phyloP scores from a whole-genome alignment of 257 asterid species.

The Vinca minor region DNA sequence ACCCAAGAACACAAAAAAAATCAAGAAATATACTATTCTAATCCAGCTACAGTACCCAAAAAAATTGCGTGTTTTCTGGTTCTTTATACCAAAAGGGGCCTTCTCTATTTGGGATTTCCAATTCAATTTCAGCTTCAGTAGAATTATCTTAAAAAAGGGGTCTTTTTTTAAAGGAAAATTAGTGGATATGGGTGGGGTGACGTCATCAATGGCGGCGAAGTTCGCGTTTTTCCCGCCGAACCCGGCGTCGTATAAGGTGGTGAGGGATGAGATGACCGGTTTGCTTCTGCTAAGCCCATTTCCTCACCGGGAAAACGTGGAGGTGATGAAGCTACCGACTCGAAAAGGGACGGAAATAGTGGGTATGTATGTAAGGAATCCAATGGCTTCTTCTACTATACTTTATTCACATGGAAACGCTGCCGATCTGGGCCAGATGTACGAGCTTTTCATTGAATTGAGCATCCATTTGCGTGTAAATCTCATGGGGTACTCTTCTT shows the following conservation, averaged over 20 bases:
- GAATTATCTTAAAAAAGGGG: not conserved
- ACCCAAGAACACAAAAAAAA: not conserved
- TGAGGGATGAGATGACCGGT: slow-evolving; percentile 68
- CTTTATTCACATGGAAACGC: slow-evolving; percentile 97
- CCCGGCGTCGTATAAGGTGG: slow-evolving; percentile 85
- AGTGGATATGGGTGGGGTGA: slow-evolving; percentile 72
- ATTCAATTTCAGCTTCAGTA: not conserved
- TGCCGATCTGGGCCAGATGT: slow-evolving; percentile 98
- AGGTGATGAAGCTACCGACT: slow-evolving; percentile 67
- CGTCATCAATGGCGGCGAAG: slow-evolving; percentile 99
- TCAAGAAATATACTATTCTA: not conserved
- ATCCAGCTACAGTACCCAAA: not conserved
- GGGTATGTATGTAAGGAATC: slow-evolving; percentile 73
- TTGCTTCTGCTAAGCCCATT: slow-evolving; percentile 67
- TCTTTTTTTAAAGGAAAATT: not conserved
- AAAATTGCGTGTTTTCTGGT: not conserved
- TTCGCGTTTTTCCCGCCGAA: slow-evolving; percentile 91
- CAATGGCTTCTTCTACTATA: slow-evolving; percentile 78
- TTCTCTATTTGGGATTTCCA: not conserved
- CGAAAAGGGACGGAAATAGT: slow-evolving; percentile 82
- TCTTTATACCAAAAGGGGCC: no score
- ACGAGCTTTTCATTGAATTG: slow-evolving; percentile 82
- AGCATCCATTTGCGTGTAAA: slow-evolving; percentile 86
- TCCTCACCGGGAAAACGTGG: slow-evolving; percentile 92
- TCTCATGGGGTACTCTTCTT: slow-evolving; percentile 65